Base-by-base conservation (phyloP, 495 filamentous ascomycete species). In the Apiosordaria backusii region DNA sequence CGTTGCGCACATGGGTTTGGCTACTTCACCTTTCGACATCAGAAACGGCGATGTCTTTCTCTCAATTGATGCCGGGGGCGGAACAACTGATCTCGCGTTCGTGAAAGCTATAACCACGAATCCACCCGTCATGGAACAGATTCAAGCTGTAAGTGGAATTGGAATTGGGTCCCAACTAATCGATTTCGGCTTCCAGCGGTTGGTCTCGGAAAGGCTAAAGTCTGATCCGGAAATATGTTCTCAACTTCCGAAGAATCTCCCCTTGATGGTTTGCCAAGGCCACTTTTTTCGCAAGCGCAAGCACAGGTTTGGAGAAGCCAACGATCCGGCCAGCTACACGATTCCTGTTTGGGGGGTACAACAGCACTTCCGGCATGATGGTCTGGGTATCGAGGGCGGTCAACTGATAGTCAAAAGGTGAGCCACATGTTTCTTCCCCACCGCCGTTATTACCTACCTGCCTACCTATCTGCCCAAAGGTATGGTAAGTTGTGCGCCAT, bases 1-100 rank as follows among this genome's bases (percentile, higher is more conserved):
- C 15, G 86, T 89, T 0, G 76, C 76, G 6, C 4, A n/a, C 22
- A 26, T n/a, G 15, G 77, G 74, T 9, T 70, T 77, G 60, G 78
- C 77, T 70, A 73, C 70, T 25, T 73, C 71, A 29, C 57, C 75
- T 22, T 69, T 79, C 4, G 62, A 40, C 53, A 77, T 78, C 50
- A 53, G 64, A 24, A 62, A 70, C 40, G 76, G 75, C 19, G 71
- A 71, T 10, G 57, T 78, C 0, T 78, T 79, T 60, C 63, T 78
- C 6, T 69, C 75, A 6, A 71, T 78, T 24, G 76, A 79, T 23
- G 76, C 77, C 0, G 77, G 77, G 23, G 76, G 76, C 1, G 77
- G 77, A 2, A 79, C 77, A 4, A 78, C 75, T 1, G 77, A 79
- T 53, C 63, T 78, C 9, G 77, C 77, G 0, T 57, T 79, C n/a